Percentiles rank a stretch among this genome's conserved stretches.
Conservation (phyloP, 2,329 filamentous ascomycete genomes). For the Aspergillus sp. region DNA sequence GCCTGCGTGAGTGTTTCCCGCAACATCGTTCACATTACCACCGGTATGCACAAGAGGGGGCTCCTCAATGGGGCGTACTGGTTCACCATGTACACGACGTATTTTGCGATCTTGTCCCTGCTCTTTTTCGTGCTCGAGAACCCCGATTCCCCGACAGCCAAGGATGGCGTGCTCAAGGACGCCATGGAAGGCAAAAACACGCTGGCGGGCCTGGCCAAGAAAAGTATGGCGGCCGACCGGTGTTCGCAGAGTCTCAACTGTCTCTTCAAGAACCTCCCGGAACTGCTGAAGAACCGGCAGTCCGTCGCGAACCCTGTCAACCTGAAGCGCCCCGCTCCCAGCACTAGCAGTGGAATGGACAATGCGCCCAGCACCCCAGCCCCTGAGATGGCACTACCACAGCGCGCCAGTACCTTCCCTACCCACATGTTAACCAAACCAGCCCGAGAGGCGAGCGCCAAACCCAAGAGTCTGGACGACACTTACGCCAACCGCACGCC, state of each 20-base stretch:
- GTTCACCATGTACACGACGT: constrained; percentile 68
- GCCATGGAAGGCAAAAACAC: constrained; percentile 81
- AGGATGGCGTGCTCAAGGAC: constrained; percentile 75
- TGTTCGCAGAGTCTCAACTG: constrained; percentile 72
- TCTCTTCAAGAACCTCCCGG: constrained; percentile 80
- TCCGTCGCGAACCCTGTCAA: constrained; percentile 45
- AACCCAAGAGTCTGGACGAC: constrained; percentile 32
- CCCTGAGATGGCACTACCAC: constrained; percentile 22
- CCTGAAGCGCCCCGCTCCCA: constrained; percentile 47
- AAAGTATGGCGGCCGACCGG: constrained; percentile 84
- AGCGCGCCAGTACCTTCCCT: constrained; percentile 42
- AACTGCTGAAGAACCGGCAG: constrained; percentile 60
- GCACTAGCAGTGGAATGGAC: constrained; percentile 16
- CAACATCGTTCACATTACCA: constrained; percentile 65
- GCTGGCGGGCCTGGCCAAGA: constrained; percentile 72
- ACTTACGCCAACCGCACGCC: constrained; percentile 16
- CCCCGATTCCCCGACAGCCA: constrained; percentile 57
- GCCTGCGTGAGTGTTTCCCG: constrained; percentile 65
- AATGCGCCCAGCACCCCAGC: constrained; percentile 13
- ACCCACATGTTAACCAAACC: constrained; percentile 27
- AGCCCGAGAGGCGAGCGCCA: constrained; percentile 23
- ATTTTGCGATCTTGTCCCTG: constrained; percentile 63
- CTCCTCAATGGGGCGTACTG: constrained; percentile 63
- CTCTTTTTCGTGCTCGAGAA: constrained; percentile 65
- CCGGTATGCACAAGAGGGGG: constrained; percentile 61